Base-by-base conservation (phyloP, 352 stramenopile species). In the Phytophthora meadii region DNA sequence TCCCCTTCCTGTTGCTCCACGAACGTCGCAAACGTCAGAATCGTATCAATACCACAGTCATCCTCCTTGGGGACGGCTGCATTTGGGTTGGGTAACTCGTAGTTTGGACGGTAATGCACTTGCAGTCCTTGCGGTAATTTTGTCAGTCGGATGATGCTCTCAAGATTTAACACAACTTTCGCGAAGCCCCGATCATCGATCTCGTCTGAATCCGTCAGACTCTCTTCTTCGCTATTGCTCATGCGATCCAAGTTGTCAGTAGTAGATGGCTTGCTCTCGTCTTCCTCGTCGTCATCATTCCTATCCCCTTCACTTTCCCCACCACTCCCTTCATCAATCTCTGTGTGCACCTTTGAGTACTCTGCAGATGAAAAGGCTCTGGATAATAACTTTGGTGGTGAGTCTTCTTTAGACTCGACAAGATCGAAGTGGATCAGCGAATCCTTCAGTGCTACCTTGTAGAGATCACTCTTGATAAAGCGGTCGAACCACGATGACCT, bases 401-500 rank as follows among this genome's bases (percentile, higher is more conserved):
- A 91, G 54, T 92, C 84, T 19, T 85, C 76, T 49, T 82, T 89
- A 5, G 74, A 78, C 36, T 87, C 85, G 3, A 87, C 74, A 22
- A 79, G 73, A 47, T 81, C 76, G 24, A 89, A 70, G 28, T 87
- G 79, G 46, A 92, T 88, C 3, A 79, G 72, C 24, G 83, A 84
- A 57, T 95, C 87, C 59, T 92, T 81, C 8, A 95, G 61, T 25
- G 84, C 87, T 24, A 95, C 65, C 45, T 90, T 86, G 69, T 95
- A 95, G 17, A 93, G 61, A 30, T 90, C 85, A 72, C 87, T 95
- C 62, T 91, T 92, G 58, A 88, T 92, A 63, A 95, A 95, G 11
- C 83, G 81, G 22, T 90, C 78, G 42, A 89, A 95, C 84, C 87
- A 93, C 15, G 87, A 93, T 5, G 87, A 90, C 11, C 69, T 74